Conservation (phyloP, 371 early-diverging fungal species). For the Circinella umbellata region DNA sequence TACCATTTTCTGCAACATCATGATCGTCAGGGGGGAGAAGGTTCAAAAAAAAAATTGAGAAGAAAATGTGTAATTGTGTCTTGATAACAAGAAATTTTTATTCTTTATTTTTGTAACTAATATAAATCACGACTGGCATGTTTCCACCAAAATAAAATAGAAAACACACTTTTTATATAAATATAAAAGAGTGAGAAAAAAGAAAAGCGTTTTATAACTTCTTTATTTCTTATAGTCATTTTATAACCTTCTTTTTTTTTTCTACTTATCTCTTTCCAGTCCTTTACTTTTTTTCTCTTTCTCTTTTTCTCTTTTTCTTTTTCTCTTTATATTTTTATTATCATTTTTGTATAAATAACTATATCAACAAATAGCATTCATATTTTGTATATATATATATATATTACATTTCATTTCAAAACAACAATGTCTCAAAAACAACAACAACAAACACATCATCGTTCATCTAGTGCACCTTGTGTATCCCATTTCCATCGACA, state of each 20-base stretch:
- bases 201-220: no score
- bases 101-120: background rate
- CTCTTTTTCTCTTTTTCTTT: no score
- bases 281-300: background rate
- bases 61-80: background rate
- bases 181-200: no score
- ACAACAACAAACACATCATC: constrained; percentile 7
- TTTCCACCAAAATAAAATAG: background rate
- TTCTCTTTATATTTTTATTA: no score
- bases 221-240: no score
- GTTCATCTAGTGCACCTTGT: constrained; percentile 16
- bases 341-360: no score
- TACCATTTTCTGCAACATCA: constrained; percentile 7
- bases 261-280: background rate
- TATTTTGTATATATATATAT: background rate
- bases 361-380: no score
- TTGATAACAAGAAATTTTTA: background rate
- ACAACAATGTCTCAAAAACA: no score
- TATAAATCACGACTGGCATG: constrained; percentile 7
- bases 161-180: background rate
- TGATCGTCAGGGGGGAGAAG: background rate
- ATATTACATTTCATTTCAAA: no score
- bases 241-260: background rate
- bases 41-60: background rate
- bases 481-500: constrained; percentile 7